Base-by-base conservation (phyloP, 192 early-diverging fungal genomes). In the Chytriomyces sp. region DNA sequence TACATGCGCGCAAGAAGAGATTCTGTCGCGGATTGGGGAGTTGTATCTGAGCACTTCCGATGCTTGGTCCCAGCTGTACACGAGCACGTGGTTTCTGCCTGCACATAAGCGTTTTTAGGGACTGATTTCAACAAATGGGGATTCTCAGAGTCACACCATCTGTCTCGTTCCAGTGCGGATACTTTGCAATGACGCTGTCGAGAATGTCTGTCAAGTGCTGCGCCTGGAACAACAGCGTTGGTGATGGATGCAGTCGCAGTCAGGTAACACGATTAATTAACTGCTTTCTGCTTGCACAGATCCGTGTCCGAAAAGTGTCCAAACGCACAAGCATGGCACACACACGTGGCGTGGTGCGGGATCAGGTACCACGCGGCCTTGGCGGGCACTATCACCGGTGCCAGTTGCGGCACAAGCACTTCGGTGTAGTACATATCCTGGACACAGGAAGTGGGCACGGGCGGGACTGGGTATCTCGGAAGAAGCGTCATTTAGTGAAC, bases 401-500 rank as follows among this genome's bases (percentile, higher is more conserved):
- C n/a, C n/a, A 79, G 63, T n/a, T 61, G 6, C 10, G 78, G 78
- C 24, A 64, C 26, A 2, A 79, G 72, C 7, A 50, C 11, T 61
- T 79, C 78, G 13, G 64, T 72, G 45, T 79, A 75, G 53, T 79
- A 79, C 78, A 79, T 79, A 53, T 79, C 78, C 20, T 57, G 11
- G 2, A 2, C 20, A 20, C 53, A 57, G 53, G 13, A 18, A 18
- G 1, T 20, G 13, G 53, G 53, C 53, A 3, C 53, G 13, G 53
- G 11, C 20, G 53, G 53, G 53, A 57, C 20, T 1, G 53, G 11
- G 20, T 57, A 57, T 57, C 53, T 0, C 53, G 20, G 0, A 57
- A 57, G 28, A 35, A 35, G 28, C 28, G 28, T 35, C 28, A n/a
- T n/a, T n/a, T n/a, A n/a, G n/a, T n/a, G n/a, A n/a, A n/a, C n/a